Percentiles rank a stretch among this genome's conserved stretches.
Evolutionary conservation across 257 asterid genomes (phyloP).

Genomic region (Solanum chmielewskii): DNA sequence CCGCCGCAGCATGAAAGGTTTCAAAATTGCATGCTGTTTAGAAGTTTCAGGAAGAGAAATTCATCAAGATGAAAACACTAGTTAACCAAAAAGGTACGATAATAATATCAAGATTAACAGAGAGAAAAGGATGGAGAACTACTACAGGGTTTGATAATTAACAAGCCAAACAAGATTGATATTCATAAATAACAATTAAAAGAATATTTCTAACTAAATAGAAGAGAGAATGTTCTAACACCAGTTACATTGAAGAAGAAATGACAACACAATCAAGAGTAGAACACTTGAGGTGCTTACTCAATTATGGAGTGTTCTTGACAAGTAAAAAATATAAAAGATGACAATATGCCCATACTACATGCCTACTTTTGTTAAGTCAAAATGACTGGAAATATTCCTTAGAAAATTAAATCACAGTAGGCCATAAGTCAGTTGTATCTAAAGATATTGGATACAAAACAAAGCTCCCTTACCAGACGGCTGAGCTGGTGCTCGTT

Average conservation of each 20-base stretch:
- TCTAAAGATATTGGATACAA: neutral
- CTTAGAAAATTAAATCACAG: neutral
- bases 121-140: neutral
- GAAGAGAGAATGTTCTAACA: neutral
- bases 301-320: neutral
- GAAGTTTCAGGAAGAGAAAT: conserved; percentile 2
- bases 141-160: neutral
- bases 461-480: conserved; percentile 53
- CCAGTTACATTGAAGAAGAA: neutral
- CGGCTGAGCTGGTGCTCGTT: conserved; percentile 97
- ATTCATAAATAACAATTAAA: neutral
- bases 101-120: neutral
- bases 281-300: neutral
- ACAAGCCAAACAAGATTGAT: neutral
- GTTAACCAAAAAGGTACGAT: neutral
- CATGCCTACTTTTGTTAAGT: neutral
- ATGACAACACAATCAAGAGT: neutral
- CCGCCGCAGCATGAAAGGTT: conserved; percentile 96
- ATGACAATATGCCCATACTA: neutral
- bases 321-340: neutral
- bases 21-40: conserved; percentile 90
- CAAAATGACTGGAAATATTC: neutral
- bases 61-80: neutral
- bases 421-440: neutral
- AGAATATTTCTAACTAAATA: neutral